These are phyloP conservation scores for Aspergillus quadrilineatus DNA, from an alignment of 2,329 filamentous ascomycete species.

Conservation along the genomic window DNA sequence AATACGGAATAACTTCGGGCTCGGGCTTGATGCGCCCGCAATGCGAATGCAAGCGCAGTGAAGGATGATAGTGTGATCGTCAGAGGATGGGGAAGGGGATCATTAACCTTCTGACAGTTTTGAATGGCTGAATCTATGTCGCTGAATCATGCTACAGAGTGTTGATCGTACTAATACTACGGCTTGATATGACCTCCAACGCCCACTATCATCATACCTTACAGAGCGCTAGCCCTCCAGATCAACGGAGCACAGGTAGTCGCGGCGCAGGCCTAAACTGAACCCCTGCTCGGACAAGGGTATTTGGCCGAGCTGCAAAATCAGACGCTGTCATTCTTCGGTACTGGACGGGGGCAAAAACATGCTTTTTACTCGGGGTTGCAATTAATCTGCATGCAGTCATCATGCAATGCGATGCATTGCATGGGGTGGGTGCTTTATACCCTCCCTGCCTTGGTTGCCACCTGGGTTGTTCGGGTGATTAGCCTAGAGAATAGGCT, in stretches of 20 bases:
- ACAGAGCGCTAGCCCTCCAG: not conserved
- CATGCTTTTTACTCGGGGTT: not conserved
- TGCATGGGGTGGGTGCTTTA: not conserved
- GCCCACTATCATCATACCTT: not conserved
- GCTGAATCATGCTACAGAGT: not conserved
- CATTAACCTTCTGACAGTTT: not conserved
- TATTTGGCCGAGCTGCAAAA: not conserved
- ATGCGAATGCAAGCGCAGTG: no score
- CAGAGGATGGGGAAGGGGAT: not conserved
- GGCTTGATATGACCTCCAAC: no score
- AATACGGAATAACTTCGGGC: no score
- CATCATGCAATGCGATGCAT: not conserved
- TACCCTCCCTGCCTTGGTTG: not conserved
- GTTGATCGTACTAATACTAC: not conserved
- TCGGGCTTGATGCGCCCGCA: not conserved
- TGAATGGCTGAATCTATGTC: not conserved
- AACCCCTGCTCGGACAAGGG: not conserved
- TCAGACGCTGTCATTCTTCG: not conserved
- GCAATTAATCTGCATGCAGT: not conserved
- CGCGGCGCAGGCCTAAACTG: not conserved
- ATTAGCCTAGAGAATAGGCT: not conserved
- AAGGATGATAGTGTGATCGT: no score
- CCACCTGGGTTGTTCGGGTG: constrained; percentile 1
- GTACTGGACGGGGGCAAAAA: not conserved
- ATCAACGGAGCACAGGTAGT: not conserved